Evolutionary conservation across 2,329 filamentous ascomycete species (phyloP).

Genomic region (Colletotrichum paranaense): DNA sequence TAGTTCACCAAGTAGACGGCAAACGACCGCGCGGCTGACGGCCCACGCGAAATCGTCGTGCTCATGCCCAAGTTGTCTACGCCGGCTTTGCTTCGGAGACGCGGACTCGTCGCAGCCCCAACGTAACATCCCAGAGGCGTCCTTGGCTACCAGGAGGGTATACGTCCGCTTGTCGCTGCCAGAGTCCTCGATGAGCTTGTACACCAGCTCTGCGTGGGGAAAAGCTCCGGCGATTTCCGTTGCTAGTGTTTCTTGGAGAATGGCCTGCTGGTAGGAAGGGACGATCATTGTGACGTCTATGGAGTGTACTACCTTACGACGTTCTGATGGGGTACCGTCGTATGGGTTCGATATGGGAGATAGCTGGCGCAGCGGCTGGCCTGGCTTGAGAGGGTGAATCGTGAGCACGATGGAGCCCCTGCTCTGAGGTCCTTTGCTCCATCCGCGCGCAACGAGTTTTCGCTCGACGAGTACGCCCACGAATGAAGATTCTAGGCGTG

Average conservation of each 20-base stretch:
- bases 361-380: slow-evolving; percentile 48
- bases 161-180: slow-evolving; percentile 63
- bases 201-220: slow-evolving; percentile 54
- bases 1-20: slow-evolving; percentile 53
- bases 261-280: slow-evolving; percentile 55
- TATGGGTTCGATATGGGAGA: no score
- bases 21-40: slow-evolving; percentile 58
- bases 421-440: slow-evolving; percentile 57
- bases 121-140: slow-evolving; percentile 49
- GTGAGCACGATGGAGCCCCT: slow-evolving; percentile 58
- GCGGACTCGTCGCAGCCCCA: slow-evolving; percentile 58
- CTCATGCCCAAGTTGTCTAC: slow-evolving; percentile 34
- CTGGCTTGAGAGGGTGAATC: slow-evolving; percentile 45
- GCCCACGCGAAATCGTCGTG: slow-evolving; percentile 48
- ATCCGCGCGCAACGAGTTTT: slow-evolving; percentile 58
- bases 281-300: slow-evolving; percentile 65
- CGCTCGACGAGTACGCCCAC: slow-evolving; percentile 57
- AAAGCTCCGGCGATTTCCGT: slow-evolving; percentile 54
- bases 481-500: slow-evolving; percentile 62
- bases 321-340: slow-evolving; percentile 20
- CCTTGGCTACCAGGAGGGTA: slow-evolving; percentile 66
- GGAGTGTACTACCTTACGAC: slow-evolving; percentile 48
- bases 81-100: no score
- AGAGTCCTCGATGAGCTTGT: slow-evolving; percentile 63
- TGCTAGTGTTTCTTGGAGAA: slow-evolving; percentile 53